Percentiles rank a stretch among this genome's conserved stretches.
phyloP scores from a whole-genome alignment of 2,329 filamentous ascomycete species.

The Colletotrichum spinosum region DNA sequence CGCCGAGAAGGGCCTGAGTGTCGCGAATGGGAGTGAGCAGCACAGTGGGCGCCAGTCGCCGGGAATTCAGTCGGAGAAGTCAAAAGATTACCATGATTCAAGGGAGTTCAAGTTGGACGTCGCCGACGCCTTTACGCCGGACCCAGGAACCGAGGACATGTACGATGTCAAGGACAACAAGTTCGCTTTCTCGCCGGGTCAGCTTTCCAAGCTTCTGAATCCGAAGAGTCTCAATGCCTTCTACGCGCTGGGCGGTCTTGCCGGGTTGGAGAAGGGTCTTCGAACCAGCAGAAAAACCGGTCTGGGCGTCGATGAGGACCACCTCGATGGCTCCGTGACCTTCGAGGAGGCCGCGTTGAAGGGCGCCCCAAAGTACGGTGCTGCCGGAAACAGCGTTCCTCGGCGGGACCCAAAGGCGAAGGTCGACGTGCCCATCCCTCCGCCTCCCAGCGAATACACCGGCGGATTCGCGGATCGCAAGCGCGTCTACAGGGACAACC shows the following conservation, averaged over 20 bases:
- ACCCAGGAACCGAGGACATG: constrained; percentile 77
- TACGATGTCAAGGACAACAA: constrained; percentile 76
- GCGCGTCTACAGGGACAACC: constrained; percentile 69
- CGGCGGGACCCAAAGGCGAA: constrained; percentile 40
- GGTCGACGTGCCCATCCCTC: constrained; percentile 27
- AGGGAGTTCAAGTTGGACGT: constrained; percentile 40
- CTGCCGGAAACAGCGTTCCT: constrained; percentile 47
- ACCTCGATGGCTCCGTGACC: constrained; percentile 70
- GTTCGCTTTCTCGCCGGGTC: constrained; percentile 80
- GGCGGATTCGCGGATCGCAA: constrained; percentile 62
- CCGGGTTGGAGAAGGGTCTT: constrained; percentile 79
- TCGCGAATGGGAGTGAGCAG: constrained; percentile 10
- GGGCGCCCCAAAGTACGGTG: constrained; percentile 50
- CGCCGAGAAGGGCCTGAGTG: constrained; percentile 23
- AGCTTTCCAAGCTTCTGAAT: constrained; percentile 81
- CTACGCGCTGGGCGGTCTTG: constrained; percentile 78
- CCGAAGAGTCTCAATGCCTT: constrained; percentile 83
- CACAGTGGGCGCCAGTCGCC: constrained; percentile 11
- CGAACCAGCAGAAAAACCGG: constrained; percentile 73
- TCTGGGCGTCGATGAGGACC: constrained; percentile 76
- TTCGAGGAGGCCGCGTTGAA: constrained; percentile 72
- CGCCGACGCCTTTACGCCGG: constrained; percentile 53
- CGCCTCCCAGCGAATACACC: constrained; percentile 24
- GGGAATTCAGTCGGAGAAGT: constrained; percentile 15
- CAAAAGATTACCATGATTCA: constrained; percentile 21